Evolutionary conservation across 225 moss, liverwort and hornwort species (phyloP).

Genomic region (Lunularia cruciata): DNA sequence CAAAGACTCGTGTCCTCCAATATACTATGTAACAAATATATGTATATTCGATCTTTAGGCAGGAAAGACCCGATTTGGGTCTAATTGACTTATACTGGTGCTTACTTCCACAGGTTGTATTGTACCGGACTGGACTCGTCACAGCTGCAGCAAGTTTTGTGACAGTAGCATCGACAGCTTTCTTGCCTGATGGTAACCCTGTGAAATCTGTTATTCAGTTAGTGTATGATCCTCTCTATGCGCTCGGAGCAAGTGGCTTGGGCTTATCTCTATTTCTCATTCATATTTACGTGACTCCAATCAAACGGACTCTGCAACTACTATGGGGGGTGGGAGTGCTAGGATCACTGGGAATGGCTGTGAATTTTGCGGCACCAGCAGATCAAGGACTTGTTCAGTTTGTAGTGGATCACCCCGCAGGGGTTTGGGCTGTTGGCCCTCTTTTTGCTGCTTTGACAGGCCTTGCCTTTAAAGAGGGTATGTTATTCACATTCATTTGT

Average conservation of each 20-base stretch:
- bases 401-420: constrained; percentile 70
- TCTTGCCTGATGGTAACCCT: constrained; percentile 62
- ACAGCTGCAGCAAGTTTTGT: constrained; percentile 71
- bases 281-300: constrained; percentile 94
- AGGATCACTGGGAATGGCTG: constrained; percentile 71
- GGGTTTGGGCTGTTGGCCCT: constrained; percentile 91
- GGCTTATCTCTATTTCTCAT: constrained; percentile 76
- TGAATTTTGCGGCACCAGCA: constrained; percentile 78
- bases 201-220: constrained; percentile 55
- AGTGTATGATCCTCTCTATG: constrained; percentile 72
- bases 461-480: constrained; percentile 95
- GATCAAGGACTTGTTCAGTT: constrained; percentile 76
- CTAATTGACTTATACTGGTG: too few relatives aligned
- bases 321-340: constrained; percentile 79
- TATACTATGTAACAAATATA: too few relatives aligned
- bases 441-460: constrained; percentile 93
- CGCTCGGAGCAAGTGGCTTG: constrained; percentile 71
- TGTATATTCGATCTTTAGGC: too few relatives aligned
- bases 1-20: too few relatives aligned
- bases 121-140: constrained; percentile 86
- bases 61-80: too few relatives aligned
- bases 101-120: constrained; percentile 55
- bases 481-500: constrained; percentile 9
- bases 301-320: constrained; percentile 79
- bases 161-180: constrained; percentile 69